phyloP scores from a whole-genome alignment of 2,329 filamentous ascomycete species.

The Monosporascus sp. region DNA sequence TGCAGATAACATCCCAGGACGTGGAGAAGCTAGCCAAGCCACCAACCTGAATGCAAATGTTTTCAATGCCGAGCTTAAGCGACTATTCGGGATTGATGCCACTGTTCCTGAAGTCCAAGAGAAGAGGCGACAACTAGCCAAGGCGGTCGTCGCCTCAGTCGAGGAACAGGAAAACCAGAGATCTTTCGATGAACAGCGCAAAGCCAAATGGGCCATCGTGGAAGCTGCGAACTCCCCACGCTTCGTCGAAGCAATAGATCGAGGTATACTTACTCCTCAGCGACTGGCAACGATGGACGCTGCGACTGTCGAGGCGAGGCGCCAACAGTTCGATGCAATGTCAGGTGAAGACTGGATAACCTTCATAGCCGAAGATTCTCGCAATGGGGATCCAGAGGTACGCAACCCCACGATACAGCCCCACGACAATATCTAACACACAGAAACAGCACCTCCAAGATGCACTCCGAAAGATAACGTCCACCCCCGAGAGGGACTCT shows the following conservation, averaged over 20 bases:
- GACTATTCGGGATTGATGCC: slow-evolving; percentile 6
- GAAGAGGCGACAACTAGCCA: slow-evolving; percentile 5
- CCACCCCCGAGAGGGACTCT: slow-evolving; percentile 3
- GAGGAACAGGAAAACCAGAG: slow-evolving; percentile 4
- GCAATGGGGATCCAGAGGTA: slow-evolving; percentile 17
- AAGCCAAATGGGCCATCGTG: slow-evolving; percentile 14
- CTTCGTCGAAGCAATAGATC: slow-evolving; percentile 18
- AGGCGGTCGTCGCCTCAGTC: slow-evolving; percentile 9
- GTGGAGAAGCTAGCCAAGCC: not conserved
- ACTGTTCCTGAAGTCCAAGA: slow-evolving; percentile 1
- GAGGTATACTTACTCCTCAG: slow-evolving; percentile 8
- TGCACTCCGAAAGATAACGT: slow-evolving; percentile 12
- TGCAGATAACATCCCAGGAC: too few species aligned
- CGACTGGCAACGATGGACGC: slow-evolving; percentile 13
- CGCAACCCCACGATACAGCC: slow-evolving; percentile 4
- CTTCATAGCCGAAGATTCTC: slow-evolving; percentile 1
- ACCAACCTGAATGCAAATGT: slow-evolving; percentile 5
- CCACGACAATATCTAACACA: slow-evolving; percentile 10
- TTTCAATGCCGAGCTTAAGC: slow-evolving; percentile 15
- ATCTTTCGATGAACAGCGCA: slow-evolving; percentile 2
- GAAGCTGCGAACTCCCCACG: slow-evolving; percentile 9
- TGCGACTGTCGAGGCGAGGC: slow-evolving; percentile 3
- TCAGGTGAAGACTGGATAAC: slow-evolving; percentile 10
- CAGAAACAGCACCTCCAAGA: slow-evolving; percentile 14
- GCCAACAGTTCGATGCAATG: slow-evolving; percentile 4